Evolutionary conservation across 176 grass and related monocot species (phyloP).

Genomic region (Paspalum vaginatum): DNA sequence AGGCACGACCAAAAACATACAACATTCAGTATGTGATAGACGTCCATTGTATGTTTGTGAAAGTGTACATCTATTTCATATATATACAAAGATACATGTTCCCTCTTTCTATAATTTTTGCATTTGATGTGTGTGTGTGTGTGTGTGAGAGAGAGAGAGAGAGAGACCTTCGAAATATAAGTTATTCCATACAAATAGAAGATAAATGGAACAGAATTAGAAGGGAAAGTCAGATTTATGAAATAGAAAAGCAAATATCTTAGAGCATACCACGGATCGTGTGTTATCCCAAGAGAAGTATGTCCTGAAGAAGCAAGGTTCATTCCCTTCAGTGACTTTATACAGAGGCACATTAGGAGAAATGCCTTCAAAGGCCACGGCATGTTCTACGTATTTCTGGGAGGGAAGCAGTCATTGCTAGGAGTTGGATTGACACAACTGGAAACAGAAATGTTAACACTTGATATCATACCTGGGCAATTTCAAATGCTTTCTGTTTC

Average conservation of each 20-base stretch:
- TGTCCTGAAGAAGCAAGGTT: slow-evolving; percentile 90
- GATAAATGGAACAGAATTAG: slow-evolving; percentile 34
- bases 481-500: slow-evolving; percentile 80
- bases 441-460: slow-evolving; percentile 32
- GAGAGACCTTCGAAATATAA: slow-evolving; percentile 21
- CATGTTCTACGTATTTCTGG: slow-evolving; percentile 86
- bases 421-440: slow-evolving; percentile 32
- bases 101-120: too few relatives aligned
- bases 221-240: background rate
- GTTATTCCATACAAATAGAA: background rate
- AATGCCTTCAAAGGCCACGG: slow-evolving; percentile 66
- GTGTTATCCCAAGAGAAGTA: slow-evolving; percentile 93
- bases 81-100: background rate
- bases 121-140: too few relatives aligned
- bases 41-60: background rate
- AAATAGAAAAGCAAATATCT: slow-evolving; percentile 29
- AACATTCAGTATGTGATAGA: background rate
- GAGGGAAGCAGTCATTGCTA: slow-evolving; percentile 26
- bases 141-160: too few relatives aligned
- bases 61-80: background rate
- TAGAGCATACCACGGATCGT: slow-evolving; percentile 64
- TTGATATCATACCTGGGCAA: slow-evolving; percentile 62
- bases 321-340: slow-evolving; percentile 82
- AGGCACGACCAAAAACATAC: background rate
- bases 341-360: slow-evolving; percentile 75